A percentile compares a stretch with the other conserved stretches of the same genome.
phyloP scores from a whole-genome alignment of 768 basidiomycete genomes.

The Mycena belliarum region DNA sequence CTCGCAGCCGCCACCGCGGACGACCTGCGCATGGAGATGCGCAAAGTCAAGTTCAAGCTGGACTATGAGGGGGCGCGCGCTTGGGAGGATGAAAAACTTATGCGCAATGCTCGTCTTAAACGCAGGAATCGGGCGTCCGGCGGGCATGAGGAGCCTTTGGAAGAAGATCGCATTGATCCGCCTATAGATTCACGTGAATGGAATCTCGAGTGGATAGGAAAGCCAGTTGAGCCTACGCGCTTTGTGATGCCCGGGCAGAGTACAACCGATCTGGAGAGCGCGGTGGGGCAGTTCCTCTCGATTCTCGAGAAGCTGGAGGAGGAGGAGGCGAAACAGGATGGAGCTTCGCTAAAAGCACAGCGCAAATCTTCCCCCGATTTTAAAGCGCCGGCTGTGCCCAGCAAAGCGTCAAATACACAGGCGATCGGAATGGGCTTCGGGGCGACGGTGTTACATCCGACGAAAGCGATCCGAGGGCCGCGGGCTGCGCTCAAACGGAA shows the following conservation, averaged over 20 bases:
- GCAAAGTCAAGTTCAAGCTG: constrained; percentile 57
- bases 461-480: neutral
- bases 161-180: constrained; percentile 67
- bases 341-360: neutral
- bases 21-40: constrained; percentile 53
- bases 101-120: constrained; percentile 12
- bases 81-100: constrained; percentile 17
- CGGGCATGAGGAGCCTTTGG: neutral
- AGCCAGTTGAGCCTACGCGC: constrained; percentile 4
- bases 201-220: constrained; percentile 36
- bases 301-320: constrained; percentile 18
- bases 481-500: constrained; percentile 10
- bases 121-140: neutral
- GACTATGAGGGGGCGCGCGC: constrained; percentile 36
- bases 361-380: constrained; percentile 15
- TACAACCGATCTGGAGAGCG: constrained; percentile 9
- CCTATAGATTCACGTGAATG: constrained; percentile 59
- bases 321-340: neutral
- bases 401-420: neutral
- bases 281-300: constrained; percentile 13
- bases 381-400: constrained; percentile 6
- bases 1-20: constrained; percentile 38
- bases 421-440: neutral
- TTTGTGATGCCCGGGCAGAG: constrained; percentile 23
- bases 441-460: neutral